Evolutionary conservation across 1,284 basidiomycete species (phyloP), one percentile per base, ranked within the genome.

Genomic region (Retiboletus flavoniger): DNA sequence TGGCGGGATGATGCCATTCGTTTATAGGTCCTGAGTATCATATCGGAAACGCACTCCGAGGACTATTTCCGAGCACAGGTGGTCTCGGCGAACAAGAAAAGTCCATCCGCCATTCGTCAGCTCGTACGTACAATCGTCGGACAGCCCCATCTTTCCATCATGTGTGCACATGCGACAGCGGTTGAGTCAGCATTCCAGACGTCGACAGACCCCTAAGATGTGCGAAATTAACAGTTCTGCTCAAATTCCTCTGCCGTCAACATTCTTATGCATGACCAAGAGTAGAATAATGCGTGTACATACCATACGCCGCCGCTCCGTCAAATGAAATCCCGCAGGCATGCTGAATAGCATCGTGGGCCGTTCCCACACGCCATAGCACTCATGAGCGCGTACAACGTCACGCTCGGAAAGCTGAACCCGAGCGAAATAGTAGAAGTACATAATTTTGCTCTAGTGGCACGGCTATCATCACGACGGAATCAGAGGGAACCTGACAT

Each of bases 1-100:
- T 32, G 13, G 7, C 13, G 21, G 10, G 29, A 32, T 29, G 32
- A 46, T 34, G 28, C n/a, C 35, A 52, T 57, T 11, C 36, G 54
- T 58, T 65, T 67, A 68, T 68, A 66, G 4, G 29, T 47, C 32
- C 34, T 19, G 46, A 13, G 14, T 3, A 50, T 5, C 24, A 24
- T n/a, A n/a, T 19, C 38, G 52, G 40, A 26, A 58, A 35, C 13
- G 21, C 19, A 43, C 21, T 31, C 35, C 29, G 36, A 41, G 47
- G 41, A 39, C 21, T 19, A 42, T 34, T n/a, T 39, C 38, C 34
- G n/a, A 39, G 32, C 21, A 24, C 4, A 28, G 14, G 10, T 4
- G 10, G 19, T 32, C 26, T 32, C 17, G 17, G 36, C 35, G 39
- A 44, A 42, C 28, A 7, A 17, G 34, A 19, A 38, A 32, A 3